Evolutionary conservation across 2,329 filamentous ascomycete species (phyloP).

Genomic region (Xylariaceae sp.): DNA sequence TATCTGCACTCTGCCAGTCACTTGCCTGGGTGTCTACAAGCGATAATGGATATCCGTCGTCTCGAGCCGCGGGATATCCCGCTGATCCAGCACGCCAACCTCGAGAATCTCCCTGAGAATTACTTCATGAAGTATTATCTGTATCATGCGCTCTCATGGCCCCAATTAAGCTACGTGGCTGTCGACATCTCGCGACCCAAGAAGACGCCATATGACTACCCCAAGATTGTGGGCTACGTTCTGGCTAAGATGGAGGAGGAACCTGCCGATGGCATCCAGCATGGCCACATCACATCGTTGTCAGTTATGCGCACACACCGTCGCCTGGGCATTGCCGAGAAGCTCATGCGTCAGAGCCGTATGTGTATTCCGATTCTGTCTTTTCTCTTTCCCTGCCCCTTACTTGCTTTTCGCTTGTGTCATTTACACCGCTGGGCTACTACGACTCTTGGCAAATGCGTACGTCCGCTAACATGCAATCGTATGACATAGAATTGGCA

Average conservation of each 20-base stretch:
- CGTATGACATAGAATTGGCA: slow-evolving; percentile 62
- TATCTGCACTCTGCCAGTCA: background rate
- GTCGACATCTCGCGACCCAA: slow-evolving; percentile 81
- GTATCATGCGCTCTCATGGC: slow-evolving; percentile 98
- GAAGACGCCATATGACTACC: slow-evolving; percentile 78
- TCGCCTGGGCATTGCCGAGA: slow-evolving; percentile 87
- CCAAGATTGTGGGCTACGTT: slow-evolving; percentile 98
- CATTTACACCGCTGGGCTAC: background rate
- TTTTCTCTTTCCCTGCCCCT: background rate
- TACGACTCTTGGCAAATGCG: background rate
- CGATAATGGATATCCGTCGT: slow-evolving; percentile 79
- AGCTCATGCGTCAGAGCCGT: slow-evolving; percentile 96
- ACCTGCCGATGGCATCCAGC: slow-evolving; percentile 80
- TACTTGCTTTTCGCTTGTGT: background rate
- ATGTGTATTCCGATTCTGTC: slow-evolving; percentile 39
- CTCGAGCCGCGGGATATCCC: slow-evolving; percentile 80
- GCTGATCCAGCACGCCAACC: slow-evolving; percentile 95
- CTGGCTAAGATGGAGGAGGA: slow-evolving; percentile 99
- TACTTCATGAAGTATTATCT: slow-evolving; percentile 99
- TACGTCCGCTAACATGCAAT: slow-evolving; percentile 8
- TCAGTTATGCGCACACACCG: slow-evolving; percentile 96
- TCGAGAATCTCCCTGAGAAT: slow-evolving; percentile 98
- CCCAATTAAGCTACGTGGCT: slow-evolving; percentile 92
- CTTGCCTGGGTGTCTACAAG: background rate
- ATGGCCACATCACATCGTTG: slow-evolving; percentile 93